Evolutionary conservation across 2,329 filamentous ascomycete species (phyloP).

Genomic region (Cladosporium sp.): DNA sequence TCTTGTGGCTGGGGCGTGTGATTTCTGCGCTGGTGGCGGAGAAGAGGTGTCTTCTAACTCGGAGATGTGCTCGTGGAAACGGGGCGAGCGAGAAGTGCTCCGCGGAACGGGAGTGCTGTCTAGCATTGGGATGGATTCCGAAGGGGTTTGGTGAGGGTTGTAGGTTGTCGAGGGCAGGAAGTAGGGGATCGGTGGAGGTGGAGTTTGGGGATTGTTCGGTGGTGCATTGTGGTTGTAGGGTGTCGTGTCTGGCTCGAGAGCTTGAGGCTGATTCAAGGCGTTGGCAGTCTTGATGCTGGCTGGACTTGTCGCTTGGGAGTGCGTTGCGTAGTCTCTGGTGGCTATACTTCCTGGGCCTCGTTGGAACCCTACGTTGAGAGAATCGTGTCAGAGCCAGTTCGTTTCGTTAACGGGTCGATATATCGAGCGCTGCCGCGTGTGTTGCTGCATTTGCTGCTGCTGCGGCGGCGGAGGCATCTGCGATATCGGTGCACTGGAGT

Average conservation of each 20-base stretch:
- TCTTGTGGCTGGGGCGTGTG: background rate
- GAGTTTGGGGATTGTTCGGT: background rate
- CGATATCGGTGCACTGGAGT: slow-evolving; percentile 22
- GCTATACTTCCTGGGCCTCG: slow-evolving; percentile 16
- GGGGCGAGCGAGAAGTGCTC: slow-evolving; percentile 12
- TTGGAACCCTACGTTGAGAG: background rate
- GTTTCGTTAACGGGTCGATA: slow-evolving; percentile 2
- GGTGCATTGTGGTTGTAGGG: background rate
- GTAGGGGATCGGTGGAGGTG: background rate
- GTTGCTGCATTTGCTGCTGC: background rate
- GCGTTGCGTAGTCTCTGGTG: background rate
- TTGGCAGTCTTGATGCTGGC: background rate
- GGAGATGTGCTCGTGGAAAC: slow-evolving; percentile 16
- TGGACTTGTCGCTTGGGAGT: background rate
- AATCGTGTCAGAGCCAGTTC: slow-evolving; percentile 7
- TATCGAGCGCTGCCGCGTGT: slow-evolving; percentile 9
- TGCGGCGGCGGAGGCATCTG: slow-evolving; percentile 22
- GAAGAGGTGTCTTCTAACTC: slow-evolving; percentile 19
- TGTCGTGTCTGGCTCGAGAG: background rate
- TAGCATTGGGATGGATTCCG: slow-evolving; percentile 15
- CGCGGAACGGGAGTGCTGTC: slow-evolving; percentile 15
- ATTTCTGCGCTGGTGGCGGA: background rate
- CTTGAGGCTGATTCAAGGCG: background rate
- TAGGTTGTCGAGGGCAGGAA: slow-evolving; percentile 14
- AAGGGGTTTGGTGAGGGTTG: slow-evolving; percentile 1